Evolutionary conservation across 192 early-diverging fungal genomes (phyloP), one percentile per base, ranked within the genome.

Genomic region (Rhizophagus sp.): DNA sequence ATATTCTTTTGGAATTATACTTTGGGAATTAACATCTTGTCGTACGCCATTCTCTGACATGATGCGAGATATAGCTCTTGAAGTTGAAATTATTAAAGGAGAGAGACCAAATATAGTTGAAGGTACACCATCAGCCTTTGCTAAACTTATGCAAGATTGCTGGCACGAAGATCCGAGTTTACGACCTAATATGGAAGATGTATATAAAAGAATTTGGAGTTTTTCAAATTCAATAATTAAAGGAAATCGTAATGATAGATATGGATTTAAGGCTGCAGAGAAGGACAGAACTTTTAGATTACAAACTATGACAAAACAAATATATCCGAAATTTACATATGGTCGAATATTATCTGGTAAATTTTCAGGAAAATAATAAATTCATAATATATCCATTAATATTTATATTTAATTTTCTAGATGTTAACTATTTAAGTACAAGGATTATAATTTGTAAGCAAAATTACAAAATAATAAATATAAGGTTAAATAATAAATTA

Each of bases 141-240:
- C 79, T 22, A 71, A 68, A 17, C 83, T 86, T 1, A 83, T 83
- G 41, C 67, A 80, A 30, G 66, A 75, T 52, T 86, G 83, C 66
- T 86, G 85, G 85, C 78, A 86, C 61, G 75, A 69, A 19, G 82
- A 86, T n/a, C 85, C 85, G 4, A 15, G 24, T 19, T 79, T 74
- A 1, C 62, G 85, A 11, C 85, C 85, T 17, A 71, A 13, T 24
- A 39, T 39, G 22, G 39, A 30, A n/a, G 19, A n/a, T 17, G 27
- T 71, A 11, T 15, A n/a, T n/a, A n/a, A 30, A 41, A 44, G 8
- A 19, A 30, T 71, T n/a, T 44, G 12, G 36, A 22, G 36, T 30
- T 71, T 8, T 19, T 17, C 52, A 57, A 57, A 57, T 57, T 57
- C 52, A 57, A 57, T 57, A 17, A 57, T 22, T 22, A 57, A 57